Percentiles rank a stretch among this genome's conserved stretches.
phyloP scores from a whole-genome alignment of 192 early-diverging fungal genomes.

The Coemansia sp. region DNA sequence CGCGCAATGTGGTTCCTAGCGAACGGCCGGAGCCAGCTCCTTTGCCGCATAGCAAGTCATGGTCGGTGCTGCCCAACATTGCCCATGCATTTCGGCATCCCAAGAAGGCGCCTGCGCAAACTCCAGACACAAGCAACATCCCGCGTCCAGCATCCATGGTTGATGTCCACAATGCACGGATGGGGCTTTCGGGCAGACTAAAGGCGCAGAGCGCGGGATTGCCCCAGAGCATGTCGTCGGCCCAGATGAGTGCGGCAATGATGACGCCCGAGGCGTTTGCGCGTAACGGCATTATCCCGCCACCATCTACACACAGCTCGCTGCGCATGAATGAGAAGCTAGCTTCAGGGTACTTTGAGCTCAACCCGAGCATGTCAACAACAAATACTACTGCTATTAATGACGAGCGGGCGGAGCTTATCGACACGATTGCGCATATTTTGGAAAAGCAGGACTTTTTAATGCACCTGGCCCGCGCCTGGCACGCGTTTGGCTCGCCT shows the following conservation, averaged over 20 bases:
- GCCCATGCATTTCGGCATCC: conserved; percentile 15
- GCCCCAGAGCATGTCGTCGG: conserved; percentile 21
- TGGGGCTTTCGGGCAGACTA: not conserved
- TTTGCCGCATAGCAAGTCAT: conserved; percentile 8
- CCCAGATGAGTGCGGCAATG: conserved; percentile 29
- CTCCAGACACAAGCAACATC: conserved; percentile 1
- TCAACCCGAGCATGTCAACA: not conserved
- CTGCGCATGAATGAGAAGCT: conserved; percentile 16
- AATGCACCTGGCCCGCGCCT: conserved; percentile 58
- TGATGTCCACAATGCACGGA: not conserved
- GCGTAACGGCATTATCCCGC: conserved; percentile 33
- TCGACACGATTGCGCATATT: conserved; percentile 59
- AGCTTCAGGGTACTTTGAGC: conserved; percentile 23
- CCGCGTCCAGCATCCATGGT: conserved; percentile 9
- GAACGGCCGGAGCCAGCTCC: not conserved
- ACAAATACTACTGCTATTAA: not conserved
- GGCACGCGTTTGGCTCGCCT: conserved; percentile 65
- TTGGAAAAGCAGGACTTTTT: conserved; percentile 64
- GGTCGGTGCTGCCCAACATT: conserved; percentile 2
- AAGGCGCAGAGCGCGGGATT: not conserved
- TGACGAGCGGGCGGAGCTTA: conserved; percentile 19
- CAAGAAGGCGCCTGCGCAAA: not conserved
- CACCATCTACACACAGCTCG: conserved; percentile 31
- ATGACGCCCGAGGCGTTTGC: conserved; percentile 38
- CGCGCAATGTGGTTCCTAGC: not conserved